Conservation (phyloP, 768 basidiomycete species). For the Boletus reticuloceps region DNA sequence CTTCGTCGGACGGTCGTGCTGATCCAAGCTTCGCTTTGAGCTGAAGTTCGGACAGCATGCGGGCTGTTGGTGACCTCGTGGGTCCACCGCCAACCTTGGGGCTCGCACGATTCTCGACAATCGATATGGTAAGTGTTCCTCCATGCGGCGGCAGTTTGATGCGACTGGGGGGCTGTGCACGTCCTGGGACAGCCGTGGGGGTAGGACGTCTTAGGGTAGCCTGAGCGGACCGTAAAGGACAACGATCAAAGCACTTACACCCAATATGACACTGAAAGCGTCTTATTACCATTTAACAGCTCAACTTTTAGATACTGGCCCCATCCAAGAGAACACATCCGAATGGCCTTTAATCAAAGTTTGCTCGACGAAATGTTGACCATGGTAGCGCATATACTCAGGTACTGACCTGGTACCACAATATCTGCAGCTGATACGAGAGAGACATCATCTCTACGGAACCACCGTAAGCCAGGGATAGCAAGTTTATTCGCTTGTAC, state of each 20-base stretch:
- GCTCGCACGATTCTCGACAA: conserved; percentile 50
- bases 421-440: conserved; percentile 88
- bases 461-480: neutral
- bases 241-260: conserved; percentile 48
- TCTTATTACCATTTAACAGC: conserved; percentile 66
- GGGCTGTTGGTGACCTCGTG: conserved; percentile 50
- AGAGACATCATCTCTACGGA: conserved; percentile 82
- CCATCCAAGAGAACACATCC: conserved; percentile 87
- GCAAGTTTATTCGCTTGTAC: conserved; percentile 25
- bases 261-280: conserved; percentile 83
- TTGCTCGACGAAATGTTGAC: neutral
- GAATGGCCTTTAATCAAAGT: conserved; percentile 48
- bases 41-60: conserved; percentile 60
- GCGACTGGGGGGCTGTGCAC: conserved; percentile 27
- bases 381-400: neutral
- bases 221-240: neutral
- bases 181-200: conserved; percentile 28
- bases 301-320: conserved; percentile 69
- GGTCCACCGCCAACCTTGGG: conserved; percentile 42
- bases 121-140: conserved; percentile 71
- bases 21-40: conserved; percentile 58
- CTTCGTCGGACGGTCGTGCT: conserved; percentile 64
- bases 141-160: conserved; percentile 58
- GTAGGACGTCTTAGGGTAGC: conserved; percentile 37
- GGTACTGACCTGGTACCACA: conserved; percentile 66